Base-by-base conservation (phyloP, 139 green algal species). In the Chlorella sp. region DNA sequence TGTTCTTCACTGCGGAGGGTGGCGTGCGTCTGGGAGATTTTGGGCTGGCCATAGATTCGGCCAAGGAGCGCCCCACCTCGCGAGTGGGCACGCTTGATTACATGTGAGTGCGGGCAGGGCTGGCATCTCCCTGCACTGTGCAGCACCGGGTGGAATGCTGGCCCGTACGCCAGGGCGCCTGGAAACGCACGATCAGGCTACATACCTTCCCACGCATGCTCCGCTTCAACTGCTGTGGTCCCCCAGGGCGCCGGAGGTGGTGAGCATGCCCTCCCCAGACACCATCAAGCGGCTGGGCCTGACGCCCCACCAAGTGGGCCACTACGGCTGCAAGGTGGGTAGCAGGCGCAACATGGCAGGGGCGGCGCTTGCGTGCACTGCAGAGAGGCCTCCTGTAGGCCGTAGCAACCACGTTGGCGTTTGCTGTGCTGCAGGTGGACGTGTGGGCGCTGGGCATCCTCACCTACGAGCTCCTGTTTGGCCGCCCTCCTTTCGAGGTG, bases 391-490 rank as follows among this genome's bases (percentile, higher is more conserved):
- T 65, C 56, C 13, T n/a, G 56, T 26, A 20, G 30, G 9, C 8
- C 22, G 30, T 65, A 4, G 3, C 56, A 14, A 65, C 3, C 60
- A 17, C 26, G 9, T 34, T 34, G 22, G 1, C 4, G 38, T 26
- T 14, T 1, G 13, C n/a, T 44, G 38, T 38, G 69, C 17, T 81
- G 75, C 82, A 80, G 46, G 91, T 96, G 38, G 94, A 97, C 87
- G 90, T 88, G 6, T 97, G 94, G 94, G 94, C 92, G 3, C 86
- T 97, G 84, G 94, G 94, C 9, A 92, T 96, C 34, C 89, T 98
- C 41, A 90, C 92, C 3, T 96, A 96, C 80, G 95, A 98, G 87
- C 90, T 97, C 41, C 84, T 95, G 19, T 88, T 92, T 26, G 95
- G 95, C 2, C 82, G 88, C 54, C 91, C 95, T 28, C 95, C 95